Base-by-base conservation (phyloP, 139 green algal species). In the Gonium pectorale region DNA sequence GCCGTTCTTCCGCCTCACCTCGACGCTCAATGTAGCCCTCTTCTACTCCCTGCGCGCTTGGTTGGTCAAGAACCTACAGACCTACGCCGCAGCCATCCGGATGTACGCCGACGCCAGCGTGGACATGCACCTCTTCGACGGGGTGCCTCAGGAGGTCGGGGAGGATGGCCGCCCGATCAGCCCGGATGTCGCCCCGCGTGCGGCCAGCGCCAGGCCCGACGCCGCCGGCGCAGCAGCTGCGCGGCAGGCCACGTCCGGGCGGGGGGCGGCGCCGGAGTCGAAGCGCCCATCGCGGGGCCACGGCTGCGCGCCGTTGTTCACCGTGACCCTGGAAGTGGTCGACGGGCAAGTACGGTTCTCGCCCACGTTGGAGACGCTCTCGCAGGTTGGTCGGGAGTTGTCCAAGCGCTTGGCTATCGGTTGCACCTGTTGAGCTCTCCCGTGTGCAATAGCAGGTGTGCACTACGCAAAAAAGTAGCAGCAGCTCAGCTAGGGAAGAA, bases 1-100 rank as follows among this genome's bases (percentile, higher is more conserved):
- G 19, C 40, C 67, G 17, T 89, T 81, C 77, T 86, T 81, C 44
- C 78, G 78, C 46, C 54, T 89, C 27, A 64, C 78, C 7, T 86
- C 78, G 17, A 79, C 79, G 3, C 44, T 86, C 68, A 89, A 89
- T 69, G 46, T 86, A 11, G 69, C 69, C 8, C 44, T 89, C 24
- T 86, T 72, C 54, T 83, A 86, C 69, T 63, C 69, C 1, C 67
- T 89, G 35, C 43, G 79, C 46, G 54, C 43, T 0, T 83, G 79
- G 67, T 27, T 89, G 40, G 7, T 86, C 35, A 7, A 79, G 37
- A 66, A 79, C 24, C 63, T 87, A 19, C 49, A 67, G 31, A 66
- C 73, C 21, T 89, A 89, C 56, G 46, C 62, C 43, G 79, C 51
- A 44, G 85, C 77, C 35, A 35, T 89, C 3, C 24, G 49, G 5